These are phyloP conservation scores for Linum trigynum DNA, from an alignment of 345 rosid genomes.

Conservation along the genomic window DNA sequence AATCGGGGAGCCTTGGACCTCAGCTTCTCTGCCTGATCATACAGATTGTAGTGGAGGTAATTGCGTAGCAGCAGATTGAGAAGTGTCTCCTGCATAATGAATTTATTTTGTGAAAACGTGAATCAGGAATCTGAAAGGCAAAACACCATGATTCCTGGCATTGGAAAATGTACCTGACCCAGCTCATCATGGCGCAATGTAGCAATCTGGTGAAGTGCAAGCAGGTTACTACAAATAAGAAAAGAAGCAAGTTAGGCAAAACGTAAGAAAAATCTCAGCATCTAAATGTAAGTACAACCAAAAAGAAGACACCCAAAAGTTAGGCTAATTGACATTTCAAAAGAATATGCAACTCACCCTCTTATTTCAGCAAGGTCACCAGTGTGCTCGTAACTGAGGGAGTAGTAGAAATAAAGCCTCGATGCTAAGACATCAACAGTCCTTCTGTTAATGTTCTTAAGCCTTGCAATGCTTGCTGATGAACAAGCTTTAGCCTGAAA, in stretches of 20 bases:
- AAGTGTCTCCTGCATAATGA: conserved; percentile 68
- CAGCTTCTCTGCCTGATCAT: conserved; percentile 87
- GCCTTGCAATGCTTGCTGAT: conserved; percentile 57
- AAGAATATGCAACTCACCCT: conserved; percentile 35
- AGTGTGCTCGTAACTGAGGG: conserved; percentile 64
- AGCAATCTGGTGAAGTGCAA: conserved; percentile 71
- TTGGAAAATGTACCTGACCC: conserved; percentile 52
- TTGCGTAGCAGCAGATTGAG: conserved; percentile 73
- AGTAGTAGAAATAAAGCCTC: conserved; percentile 65
- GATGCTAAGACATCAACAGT: conserved; percentile 80
- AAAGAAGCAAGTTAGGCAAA: not conserved
- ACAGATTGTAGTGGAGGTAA: conserved; percentile 72
- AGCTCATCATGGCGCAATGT: conserved; percentile 83
- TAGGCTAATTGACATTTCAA: not conserved
- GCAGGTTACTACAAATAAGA: conserved; percentile 43
- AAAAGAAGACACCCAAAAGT: not conserved
- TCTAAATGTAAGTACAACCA: too few species aligned
- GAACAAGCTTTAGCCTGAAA: conserved; percentile 86
- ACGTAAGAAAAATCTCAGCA: too few species aligned
- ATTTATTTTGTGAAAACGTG: conserved; percentile 14
- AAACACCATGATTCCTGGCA: conserved; percentile 1
- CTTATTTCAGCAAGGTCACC: conserved; percentile 81
- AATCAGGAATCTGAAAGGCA: not conserved
- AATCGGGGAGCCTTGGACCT: conserved; percentile 83
- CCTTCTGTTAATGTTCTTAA: conserved; percentile 61